Evolutionary conservation across 2,329 filamentous ascomycete species (phyloP), one percentile per base, ranked within the genome.

Genomic region (Fusarium continuum): DNA sequence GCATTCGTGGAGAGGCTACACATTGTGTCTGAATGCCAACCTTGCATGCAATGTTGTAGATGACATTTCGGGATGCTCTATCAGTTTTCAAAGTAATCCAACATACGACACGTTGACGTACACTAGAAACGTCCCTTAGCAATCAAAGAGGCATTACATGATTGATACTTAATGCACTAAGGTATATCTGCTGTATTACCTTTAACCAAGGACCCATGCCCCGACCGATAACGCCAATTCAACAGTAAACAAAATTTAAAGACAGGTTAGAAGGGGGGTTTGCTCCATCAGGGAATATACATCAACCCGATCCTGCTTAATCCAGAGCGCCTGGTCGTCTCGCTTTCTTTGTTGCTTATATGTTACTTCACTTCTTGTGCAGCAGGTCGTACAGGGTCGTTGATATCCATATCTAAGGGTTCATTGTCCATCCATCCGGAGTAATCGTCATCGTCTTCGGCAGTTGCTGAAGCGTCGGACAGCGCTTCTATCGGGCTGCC

Each of bases 351-450:
- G 29, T 49, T 40, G 31, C 17, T 17, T 61, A 6, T 25, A 45
- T 45, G 17, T 59, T 59, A 71, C 26, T 67, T 69, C 31, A 70
- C 67, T 49, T 69, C 55, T 46, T 71, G 67, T 16, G 59, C 50
- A 14, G 56, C 29, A 16, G 44, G 47, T 10, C 46, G 53, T 14
- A 61, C 34, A 29, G 67, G 56, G 20, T 68, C 67, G 17, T 58
- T 63, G 11, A 60, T 61, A 32, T 68, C 69, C 41, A 68, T 55
- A n/a, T 72, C 71, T 32, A 70, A 55, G 14, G 68, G 43, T 35
- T 72, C 72, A 19, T 76, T 70, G 45, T 75, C 74, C 63, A 77
- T 69, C 75, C 75, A 77, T 13, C 73, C 74, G 14, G 75, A 76
- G 47, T 72, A 77, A 41, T 75, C 74, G 13, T 76, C 74, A 2